Evolutionary conservation across 2,329 filamentous ascomycete species (phyloP).

Genomic region (Colletotrichum falcatum): DNA sequence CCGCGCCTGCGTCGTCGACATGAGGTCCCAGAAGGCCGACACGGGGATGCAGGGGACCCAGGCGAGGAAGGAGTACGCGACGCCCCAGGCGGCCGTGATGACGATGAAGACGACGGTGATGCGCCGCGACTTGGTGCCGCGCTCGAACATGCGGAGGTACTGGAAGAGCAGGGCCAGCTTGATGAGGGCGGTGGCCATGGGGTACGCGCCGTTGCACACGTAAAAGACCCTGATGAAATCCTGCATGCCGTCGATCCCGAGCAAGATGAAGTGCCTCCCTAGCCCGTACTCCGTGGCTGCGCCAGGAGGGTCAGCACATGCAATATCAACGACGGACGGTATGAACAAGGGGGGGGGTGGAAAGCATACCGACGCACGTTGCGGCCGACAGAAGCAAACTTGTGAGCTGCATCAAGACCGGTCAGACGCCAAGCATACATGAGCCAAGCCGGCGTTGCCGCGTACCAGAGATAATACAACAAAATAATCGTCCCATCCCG

Average conservation of each 20-base stretch:
- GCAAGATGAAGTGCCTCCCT: constrained; percentile 11
- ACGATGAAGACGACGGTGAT: constrained; percentile 44
- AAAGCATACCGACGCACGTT: constrained; percentile 22
- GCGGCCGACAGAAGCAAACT: constrained; percentile 27
- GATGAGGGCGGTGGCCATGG: constrained; percentile 42
- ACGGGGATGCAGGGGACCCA: constrained; percentile 51
- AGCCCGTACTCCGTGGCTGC: constrained; percentile 11
- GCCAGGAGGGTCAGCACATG: neutral
- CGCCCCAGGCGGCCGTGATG: constrained; percentile 48
- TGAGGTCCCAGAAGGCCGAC: constrained; percentile 48
- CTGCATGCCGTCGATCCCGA: constrained; percentile 20
- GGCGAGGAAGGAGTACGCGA: constrained; percentile 48
- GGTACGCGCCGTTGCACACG: constrained; percentile 41
- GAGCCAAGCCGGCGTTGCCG: neutral
- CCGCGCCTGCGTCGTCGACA: neutral
- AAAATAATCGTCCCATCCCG: constrained; percentile 42
- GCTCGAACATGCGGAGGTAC: constrained; percentile 41
- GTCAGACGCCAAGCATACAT: neutral
- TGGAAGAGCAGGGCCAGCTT: constrained; percentile 43
- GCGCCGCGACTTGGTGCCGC: constrained; percentile 28
- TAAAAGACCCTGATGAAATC: constrained; percentile 40
- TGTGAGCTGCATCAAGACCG: neutral
- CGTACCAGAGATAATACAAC: constrained; percentile 40
- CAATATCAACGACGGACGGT: neutral
- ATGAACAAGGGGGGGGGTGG: neutral